These are phyloP conservation scores for Batrachochytrium dendrobatidis DNA, from an alignment of 371 early-diverging fungal genomes.

Conservation along the genomic window DNA sequence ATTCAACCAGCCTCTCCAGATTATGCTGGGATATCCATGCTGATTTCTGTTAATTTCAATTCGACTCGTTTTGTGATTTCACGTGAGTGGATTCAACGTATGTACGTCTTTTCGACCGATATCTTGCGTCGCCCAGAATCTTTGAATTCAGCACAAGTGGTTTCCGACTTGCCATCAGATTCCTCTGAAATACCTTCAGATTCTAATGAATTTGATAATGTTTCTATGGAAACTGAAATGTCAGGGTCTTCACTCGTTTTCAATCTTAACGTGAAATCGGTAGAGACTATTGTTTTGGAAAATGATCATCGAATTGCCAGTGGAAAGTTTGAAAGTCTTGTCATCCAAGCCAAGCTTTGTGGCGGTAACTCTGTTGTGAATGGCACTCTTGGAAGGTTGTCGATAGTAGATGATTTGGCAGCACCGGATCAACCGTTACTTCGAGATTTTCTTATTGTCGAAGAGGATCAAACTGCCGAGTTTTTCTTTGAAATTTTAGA, in stretches of 20 bases:
- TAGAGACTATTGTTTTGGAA: slow-evolving; percentile 77
- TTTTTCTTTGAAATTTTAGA: slow-evolving; percentile 78
- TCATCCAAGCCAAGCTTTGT: slow-evolving; percentile 57
- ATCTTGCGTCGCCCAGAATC: neutral
- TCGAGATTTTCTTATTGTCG: slow-evolving; percentile 66
- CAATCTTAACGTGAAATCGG: slow-evolving; percentile 66
- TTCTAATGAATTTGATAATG: no score
- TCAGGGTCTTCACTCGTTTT: slow-evolving; percentile 41
- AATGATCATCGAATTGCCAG: slow-evolving; percentile 75
- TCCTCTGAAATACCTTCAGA: neutral
- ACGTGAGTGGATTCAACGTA: slow-evolving; percentile 2
- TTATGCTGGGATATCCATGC: neutral
- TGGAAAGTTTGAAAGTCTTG: slow-evolving; percentile 62
- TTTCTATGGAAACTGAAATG: no score
- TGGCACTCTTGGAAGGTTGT: slow-evolving; percentile 82
- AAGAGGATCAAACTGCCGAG: slow-evolving; percentile 83
- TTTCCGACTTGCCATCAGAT: neutral
- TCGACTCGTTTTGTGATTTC: slow-evolving; percentile 8
- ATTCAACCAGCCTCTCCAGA: slow-evolving; percentile 4
- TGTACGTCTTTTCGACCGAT: slow-evolving; percentile 3
- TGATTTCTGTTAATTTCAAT: slow-evolving; percentile 3
- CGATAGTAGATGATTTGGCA: slow-evolving; percentile 47
- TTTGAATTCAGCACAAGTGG: neutral
- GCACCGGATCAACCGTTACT: slow-evolving; percentile 8
- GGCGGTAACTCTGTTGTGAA: slow-evolving; percentile 56